Percentiles rank a stretch among this genome's conserved stretches.
Conservation (phyloP, 2,329 filamentous ascomycete genomes). For the Pseudogymnoascus destructans region DNA sequence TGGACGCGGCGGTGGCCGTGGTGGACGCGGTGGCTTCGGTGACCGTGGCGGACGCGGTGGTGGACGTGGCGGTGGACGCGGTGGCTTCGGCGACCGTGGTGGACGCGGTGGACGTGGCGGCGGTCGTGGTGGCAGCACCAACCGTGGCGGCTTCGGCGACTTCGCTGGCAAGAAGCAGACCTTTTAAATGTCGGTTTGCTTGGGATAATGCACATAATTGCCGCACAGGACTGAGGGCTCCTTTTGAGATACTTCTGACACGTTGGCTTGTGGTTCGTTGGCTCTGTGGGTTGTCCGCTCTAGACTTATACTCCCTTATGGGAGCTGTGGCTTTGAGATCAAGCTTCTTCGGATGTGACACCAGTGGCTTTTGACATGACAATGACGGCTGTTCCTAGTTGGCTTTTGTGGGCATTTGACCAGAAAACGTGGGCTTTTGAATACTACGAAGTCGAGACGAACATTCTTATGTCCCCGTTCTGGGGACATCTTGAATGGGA, state of each 20-base stretch:
- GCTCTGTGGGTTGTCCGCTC: constrained; percentile 29
- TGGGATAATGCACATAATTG: constrained; percentile 11
- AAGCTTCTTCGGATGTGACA: constrained; percentile 12
- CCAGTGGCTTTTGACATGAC: constrained; percentile 22
- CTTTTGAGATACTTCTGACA: constrained; percentile 13
- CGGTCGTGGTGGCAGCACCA: constrained; percentile 30
- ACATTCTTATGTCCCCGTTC: constrained; percentile 20
- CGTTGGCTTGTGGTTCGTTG: constrained; percentile 24
- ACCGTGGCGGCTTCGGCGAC: constrained; percentile 43
- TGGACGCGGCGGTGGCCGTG: constrained; percentile 29
- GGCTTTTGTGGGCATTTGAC: constrained; percentile 19
- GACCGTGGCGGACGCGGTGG: constrained; percentile 34
- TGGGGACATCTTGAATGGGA: constrained; percentile 23
- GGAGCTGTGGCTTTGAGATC: constrained; percentile 28
- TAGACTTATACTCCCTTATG: constrained; percentile 25
- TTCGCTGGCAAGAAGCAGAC: constrained; percentile 44
- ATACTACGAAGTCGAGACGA: constrained; percentile 24
- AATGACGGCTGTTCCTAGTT: constrained; percentile 18
- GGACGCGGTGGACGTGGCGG: constrained; percentile 28
- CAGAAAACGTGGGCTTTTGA: constrained; percentile 23
- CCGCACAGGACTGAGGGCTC: constrained; percentile 18
- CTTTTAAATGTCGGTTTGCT: constrained; percentile 24
- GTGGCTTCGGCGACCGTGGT: constrained; percentile 21
- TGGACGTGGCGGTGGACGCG: constrained; percentile 23
- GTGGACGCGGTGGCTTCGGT: constrained; percentile 21